Evolutionary conservation across 2,329 filamentous ascomycete species (phyloP), one percentile per base, ranked within the genome.

Genomic region (Fusarium subtropicale): DNA sequence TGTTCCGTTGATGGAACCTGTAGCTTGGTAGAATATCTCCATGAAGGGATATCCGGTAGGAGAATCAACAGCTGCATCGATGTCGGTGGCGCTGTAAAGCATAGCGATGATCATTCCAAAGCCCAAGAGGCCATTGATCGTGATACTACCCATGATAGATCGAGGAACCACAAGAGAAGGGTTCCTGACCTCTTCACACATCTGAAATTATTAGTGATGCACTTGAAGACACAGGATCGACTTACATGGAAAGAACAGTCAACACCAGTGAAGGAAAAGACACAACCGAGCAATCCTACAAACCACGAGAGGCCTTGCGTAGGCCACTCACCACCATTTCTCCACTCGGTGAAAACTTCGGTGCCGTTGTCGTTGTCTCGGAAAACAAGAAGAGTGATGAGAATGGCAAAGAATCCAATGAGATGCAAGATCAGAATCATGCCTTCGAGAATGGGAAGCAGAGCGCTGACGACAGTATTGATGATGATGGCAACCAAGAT

Each of bases 321-420:
- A 1, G 69, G 62, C 71, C 71, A 74, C 42, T 60, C 51, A 9
- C 71, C 71, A 16, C 59, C 58, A 16, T 74, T 74, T 10, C 69
- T 60, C 52, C 76, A 79, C 9, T 75, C 67, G 1, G 71, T 60
- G 24, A 79, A 80, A 2, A 80, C 76, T 0, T 75, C 70, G 0
- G 77, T 69, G 1, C 61, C 65, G 5, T 66, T 71, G 1, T 77
- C 70, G 1, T 72, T 69, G 8, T 75, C 74, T 24, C 78, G 76
- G 7, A 74, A 72, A 57, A 71, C 76, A 4, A 83, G 69, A 2
- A 66, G 61, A 1, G 79, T 77, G 1, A 80, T 75, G 12, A 82
- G 65, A 9, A 83, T 76, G 15, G 77, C 79, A 53, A 85, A 81
- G 71, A 86, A 84, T 2, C 83, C 81, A 3, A 83, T 72, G n/a